Base-by-base conservation (phyloP, 2,329 filamentous ascomycete genomes). In the Fusarium pseudograminearum region DNA sequence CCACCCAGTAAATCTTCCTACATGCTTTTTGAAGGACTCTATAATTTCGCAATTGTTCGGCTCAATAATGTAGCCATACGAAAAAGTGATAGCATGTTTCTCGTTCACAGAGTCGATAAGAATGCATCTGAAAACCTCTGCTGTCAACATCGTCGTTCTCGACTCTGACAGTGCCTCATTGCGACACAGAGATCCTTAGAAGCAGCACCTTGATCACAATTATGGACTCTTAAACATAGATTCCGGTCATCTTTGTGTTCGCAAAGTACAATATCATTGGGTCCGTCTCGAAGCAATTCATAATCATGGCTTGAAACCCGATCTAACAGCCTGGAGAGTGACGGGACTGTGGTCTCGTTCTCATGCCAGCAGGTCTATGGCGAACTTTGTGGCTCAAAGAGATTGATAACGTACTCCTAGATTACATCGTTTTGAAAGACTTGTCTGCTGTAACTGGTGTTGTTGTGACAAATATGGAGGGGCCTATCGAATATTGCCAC, bases 241-340 rank as follows among this genome's bases (percentile, higher is more conserved):
- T 54, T 74, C 78, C n/a, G 76, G 79, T 31, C 69, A 76, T 6
- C 58, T 78, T 12, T 61, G 71, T 2, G 74, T 78, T 0, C 81
- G 89, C 18, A 92, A 91, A 74, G 87, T 89, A 2, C 89, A 91
- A 76, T 91, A 89, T 70, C 86, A 90, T 70, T 92, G 88, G 88
- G 42, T 64, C 7, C 7, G 31, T 33, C 31, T 16, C 31, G 16
- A 15, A 15, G 7, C 8, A 16, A 33, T 6, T 6, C 31, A 33
- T 14, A 16, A 33, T 33, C 31, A 33, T 33, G 15, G 24, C 7
- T 26, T 16, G 8, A n/a, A n/a, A n/a, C n/a, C n/a, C n/a, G 31
- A 33, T 33, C 31, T n/a, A 33, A 33, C 31, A 33, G 7, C 31
- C 14, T 15, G 16, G 31, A 14, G 7, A 33, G 51, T 89, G 90